phyloP scores from a whole-genome alignment of 495 filamentous ascomycete genomes.

The Trichoderma virens region DNA sequence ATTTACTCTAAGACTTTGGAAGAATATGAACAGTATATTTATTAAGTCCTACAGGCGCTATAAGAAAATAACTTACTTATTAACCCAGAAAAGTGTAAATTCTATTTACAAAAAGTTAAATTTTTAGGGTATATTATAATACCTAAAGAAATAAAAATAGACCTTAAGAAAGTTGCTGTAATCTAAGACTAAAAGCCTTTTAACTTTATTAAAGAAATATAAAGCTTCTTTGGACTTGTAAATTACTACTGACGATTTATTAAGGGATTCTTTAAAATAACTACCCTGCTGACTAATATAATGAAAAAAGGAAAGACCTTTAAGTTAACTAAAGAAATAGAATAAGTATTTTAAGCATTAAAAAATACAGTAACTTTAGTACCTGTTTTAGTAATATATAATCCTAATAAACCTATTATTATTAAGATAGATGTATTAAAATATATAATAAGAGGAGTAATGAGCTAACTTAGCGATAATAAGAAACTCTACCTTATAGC shows the following conservation, averaged over 20 bases:
- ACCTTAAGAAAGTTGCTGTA: not conserved
- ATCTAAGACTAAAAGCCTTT: not conserved
- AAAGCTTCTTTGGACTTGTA: too few species aligned
- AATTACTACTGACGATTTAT: conserved; percentile 8
- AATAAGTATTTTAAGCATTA: not conserved
- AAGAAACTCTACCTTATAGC: too few species aligned
- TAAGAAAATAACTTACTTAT: too few species aligned
- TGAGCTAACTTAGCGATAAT: too few species aligned
- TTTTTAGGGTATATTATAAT: too few species aligned
- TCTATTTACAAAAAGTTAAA: too few species aligned
- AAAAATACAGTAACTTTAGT: not conserved
- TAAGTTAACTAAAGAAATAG: not conserved
- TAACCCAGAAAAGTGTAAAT: too few species aligned
- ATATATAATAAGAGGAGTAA: too few species aligned
- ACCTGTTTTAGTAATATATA: not conserved
- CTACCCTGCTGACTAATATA: not conserved
- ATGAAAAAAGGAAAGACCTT: not conserved
- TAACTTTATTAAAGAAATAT: too few species aligned
- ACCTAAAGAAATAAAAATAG: not conserved
- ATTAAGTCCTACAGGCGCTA: not conserved
- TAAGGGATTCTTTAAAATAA: not conserved
- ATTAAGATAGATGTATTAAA: too few species aligned
- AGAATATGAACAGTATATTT: not conserved
- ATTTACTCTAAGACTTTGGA: not conserved
- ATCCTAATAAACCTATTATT: too few species aligned